Evolutionary conservation across 495 filamentous ascomycete species (phyloP).

Genomic region (Hypoxylon trugodes): DNA sequence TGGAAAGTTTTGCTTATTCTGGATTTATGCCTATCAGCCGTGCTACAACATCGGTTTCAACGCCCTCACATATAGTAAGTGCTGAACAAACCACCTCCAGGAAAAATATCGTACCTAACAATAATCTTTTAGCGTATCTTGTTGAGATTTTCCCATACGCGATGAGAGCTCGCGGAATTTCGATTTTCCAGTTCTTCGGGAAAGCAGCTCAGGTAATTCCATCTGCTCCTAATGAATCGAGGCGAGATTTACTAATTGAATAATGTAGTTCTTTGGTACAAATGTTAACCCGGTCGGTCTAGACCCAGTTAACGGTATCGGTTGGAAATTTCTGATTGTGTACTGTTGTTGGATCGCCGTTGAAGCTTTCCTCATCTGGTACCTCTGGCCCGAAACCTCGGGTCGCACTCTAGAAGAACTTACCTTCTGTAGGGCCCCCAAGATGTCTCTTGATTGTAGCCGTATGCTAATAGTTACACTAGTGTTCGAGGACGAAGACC

Average conservation of each 20-base stretch:
- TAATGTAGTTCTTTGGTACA: slow-evolving; percentile 63
- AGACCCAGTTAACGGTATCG: slow-evolving; percentile 52
- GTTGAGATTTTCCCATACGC: slow-evolving; percentile 69
- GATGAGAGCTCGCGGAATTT: slow-evolving; percentile 64
- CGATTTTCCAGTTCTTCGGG: slow-evolving; percentile 68
- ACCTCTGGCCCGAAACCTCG: slow-evolving; percentile 68
- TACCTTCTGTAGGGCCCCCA: slow-evolving; percentile 57
- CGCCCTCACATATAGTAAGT: slow-evolving; percentile 65
- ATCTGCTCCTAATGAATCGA: background rate
- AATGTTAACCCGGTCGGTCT: slow-evolving; percentile 73
- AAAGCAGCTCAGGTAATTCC: slow-evolving; percentile 50
- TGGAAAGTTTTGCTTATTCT: slow-evolving; percentile 60
- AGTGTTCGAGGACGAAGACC: slow-evolving; percentile 65
- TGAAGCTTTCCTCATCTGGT: slow-evolving; percentile 63
- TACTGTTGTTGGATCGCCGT: slow-evolving; percentile 67
- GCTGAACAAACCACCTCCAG: background rate
- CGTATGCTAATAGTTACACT: slow-evolving; percentile 12
- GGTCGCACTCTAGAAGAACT: slow-evolving; percentile 68
- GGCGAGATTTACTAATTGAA: background rate
- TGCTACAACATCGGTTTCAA: slow-evolving; percentile 69
- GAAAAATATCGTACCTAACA: slow-evolving; percentile 10
- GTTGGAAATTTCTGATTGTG: slow-evolving; percentile 70
- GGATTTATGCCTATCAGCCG: slow-evolving; percentile 64
- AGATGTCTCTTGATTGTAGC: background rate
- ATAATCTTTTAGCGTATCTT: slow-evolving; percentile 54